Percentiles rank a stretch among this genome's conserved stretches.
Conservation (phyloP, 352 stramenopile species). For the Elongisporangium undulatum region DNA sequence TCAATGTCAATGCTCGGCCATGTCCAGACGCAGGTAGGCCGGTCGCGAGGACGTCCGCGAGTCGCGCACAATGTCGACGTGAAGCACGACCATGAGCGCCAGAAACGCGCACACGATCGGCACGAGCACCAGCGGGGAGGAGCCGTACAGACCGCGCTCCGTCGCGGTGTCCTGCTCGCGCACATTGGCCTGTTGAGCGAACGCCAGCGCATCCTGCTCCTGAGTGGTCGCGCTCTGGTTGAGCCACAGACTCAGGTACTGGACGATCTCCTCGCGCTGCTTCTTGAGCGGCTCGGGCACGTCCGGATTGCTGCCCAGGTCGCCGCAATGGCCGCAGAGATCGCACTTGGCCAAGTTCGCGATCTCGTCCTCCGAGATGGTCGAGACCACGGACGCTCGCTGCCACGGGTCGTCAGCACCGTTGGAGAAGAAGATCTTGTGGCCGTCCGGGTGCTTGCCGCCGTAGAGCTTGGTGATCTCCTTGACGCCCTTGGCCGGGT, state of each 20-base stretch:
- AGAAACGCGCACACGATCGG: conserved; percentile 54
- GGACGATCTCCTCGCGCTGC: conserved; percentile 58
- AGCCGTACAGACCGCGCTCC: conserved; percentile 17
- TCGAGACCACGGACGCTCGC: conserved; percentile 60
- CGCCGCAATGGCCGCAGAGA: conserved; percentile 79
- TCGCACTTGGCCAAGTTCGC: conserved; percentile 75
- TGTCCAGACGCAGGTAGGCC: conserved; percentile 33
- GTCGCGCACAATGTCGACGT: conserved; percentile 54
- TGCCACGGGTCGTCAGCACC: conserved; percentile 85
- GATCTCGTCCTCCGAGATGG: conserved; percentile 48
- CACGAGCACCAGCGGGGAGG: conserved; percentile 66
- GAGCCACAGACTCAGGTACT: conserved; percentile 66
- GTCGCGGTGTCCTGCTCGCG: not conserved
- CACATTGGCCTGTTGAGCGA: not conserved
- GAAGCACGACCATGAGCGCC: conserved; percentile 44
- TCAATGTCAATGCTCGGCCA: conserved; percentile 1
- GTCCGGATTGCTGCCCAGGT: conserved; percentile 45
- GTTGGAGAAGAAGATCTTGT: conserved; percentile 86
- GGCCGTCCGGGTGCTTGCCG: conserved; percentile 55
- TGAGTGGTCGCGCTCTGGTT: not conserved
- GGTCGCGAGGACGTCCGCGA: conserved; percentile 16
- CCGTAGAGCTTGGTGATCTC: conserved; percentile 72
- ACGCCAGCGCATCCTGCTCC: not conserved
- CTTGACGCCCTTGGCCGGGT: conserved; percentile 49
- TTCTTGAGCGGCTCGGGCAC: conserved; percentile 54